Evolutionary conservation across 768 basidiomycete species (phyloP).

Genomic region (Albatrellus ellisii): DNA sequence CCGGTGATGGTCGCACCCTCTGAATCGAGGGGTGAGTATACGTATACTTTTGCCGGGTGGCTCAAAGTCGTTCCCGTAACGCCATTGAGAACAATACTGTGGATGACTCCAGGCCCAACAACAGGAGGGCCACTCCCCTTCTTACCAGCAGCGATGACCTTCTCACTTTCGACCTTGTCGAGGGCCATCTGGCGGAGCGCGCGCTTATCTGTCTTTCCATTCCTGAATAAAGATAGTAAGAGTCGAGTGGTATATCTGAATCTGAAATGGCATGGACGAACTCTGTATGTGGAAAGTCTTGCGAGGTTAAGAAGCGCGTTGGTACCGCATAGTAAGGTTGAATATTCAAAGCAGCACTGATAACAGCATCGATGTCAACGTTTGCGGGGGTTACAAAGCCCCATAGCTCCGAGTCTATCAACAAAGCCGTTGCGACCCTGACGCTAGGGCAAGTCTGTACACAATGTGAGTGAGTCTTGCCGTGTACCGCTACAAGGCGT

Average conservation of each 20-base stretch:
- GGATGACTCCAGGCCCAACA: background rate
- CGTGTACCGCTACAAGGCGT: too few species aligned
- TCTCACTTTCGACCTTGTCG: background rate
- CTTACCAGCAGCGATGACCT: background rate
- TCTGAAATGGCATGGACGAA: conserved; percentile 13
- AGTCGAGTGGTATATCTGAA: background rate
- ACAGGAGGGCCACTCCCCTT: background rate
- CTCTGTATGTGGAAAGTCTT: conserved; percentile 39
- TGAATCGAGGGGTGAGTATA: background rate
- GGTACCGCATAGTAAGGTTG: conserved; percentile 53
- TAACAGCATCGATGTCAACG: conserved; percentile 26
- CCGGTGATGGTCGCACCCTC: background rate
- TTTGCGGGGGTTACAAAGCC: conserved; percentile 35
- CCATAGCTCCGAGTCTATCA: conserved; percentile 41
- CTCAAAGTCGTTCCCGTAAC: too few species aligned
- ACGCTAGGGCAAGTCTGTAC: conserved; percentile 29
- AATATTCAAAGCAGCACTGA: conserved; percentile 31
- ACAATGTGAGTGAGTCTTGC: conserved; percentile 7
- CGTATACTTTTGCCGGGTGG: background rate
- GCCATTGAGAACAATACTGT: too few species aligned
- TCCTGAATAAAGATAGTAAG: conserved; percentile 19
- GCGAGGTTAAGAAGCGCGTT: conserved; percentile 28
- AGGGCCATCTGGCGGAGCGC: conserved; percentile 14
- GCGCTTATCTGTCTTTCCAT: conserved; percentile 22
- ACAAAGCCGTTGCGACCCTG: conserved; percentile 33